Base-by-base conservation (phyloP, 2,329 filamentous ascomycete species). In the Penicillium sp. region DNA sequence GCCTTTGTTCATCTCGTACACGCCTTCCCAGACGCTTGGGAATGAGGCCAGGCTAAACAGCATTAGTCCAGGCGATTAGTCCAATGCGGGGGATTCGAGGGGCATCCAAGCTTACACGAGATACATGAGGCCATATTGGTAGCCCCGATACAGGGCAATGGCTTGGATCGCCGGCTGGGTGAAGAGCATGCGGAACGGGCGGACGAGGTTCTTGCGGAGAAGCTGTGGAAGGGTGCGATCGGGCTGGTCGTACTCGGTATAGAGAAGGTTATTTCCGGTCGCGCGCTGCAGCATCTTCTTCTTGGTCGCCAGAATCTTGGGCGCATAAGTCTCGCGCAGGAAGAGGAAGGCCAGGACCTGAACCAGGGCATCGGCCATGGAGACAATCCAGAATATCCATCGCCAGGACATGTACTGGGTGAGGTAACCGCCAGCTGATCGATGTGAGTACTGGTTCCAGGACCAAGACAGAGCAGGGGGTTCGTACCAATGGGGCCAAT, bases 361-460 rank as follows among this genome's bases (percentile, higher is more conserved):
- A 51, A 91, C 84, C 13, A 86, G 61, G 1, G 81, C 88, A 61
- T 86, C 86, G 31, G 81, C 79, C 60, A 91, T 88, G 0, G 86
- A 86, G 0, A 87, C 89, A 0, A 85, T 81, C 76, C 84, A 91
- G 77, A 92, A 92, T 11, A 86, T 85, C 90, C 90, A 92, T 45
- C 89, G 83, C 90, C 90, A 92, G 0, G 83, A 86, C 7, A 83
- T 85, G 79, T 84, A 63, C 67, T 89, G 76, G 0, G 86, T 82
- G 26, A 91, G 86, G 70, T 87, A 90, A 0, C 86, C 88, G 5
- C 88, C 88, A 0, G 83, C 83, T 50, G 21, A 8, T 11, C 13
- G 26, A 2, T 30, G 30, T 55, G 19, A 30, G 23, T 1, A 5
- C 15, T 9, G 35, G 9, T 38, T 38, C 7, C 8, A 11, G 15